Conservation (phyloP, 768 basidiomycete species). For the Pholiota molesta region DNA sequence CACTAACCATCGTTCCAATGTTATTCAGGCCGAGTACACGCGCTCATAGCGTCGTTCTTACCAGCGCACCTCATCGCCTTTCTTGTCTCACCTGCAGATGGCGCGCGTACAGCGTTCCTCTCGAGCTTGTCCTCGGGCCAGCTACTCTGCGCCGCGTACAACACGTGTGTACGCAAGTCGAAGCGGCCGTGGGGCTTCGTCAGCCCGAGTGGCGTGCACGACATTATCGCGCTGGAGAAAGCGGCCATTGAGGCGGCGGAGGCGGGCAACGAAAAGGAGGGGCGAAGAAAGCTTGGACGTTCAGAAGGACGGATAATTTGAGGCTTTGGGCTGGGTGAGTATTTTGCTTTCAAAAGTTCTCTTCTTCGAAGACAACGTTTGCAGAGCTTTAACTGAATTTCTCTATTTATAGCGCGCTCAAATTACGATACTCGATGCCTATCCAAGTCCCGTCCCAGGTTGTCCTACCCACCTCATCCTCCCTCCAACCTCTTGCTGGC, state of each 20-base stretch:
- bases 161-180: conserved; percentile 77
- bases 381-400: neutral
- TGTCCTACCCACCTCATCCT: conserved; percentile 22
- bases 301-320: conserved; percentile 84
- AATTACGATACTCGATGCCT: conserved; percentile 78
- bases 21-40: conserved; percentile 61
- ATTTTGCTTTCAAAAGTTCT: neutral
- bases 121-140: conserved; percentile 73
- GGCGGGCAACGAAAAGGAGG: conserved; percentile 38
- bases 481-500: conserved; percentile 18
- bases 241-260: conserved; percentile 48
- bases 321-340: conserved; percentile 84
- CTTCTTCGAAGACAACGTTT: neutral
- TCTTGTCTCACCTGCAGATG: conserved; percentile 32
- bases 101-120: conserved; percentile 46
- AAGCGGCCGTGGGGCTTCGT: conserved; percentile 90
- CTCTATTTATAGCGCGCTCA: conserved; percentile 61
- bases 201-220: conserved; percentile 75
- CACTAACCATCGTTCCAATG: conserved; percentile 1
- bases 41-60: conserved; percentile 61
- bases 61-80: conserved; percentile 54
- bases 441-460: conserved; percentile 55
- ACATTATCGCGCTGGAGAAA: conserved; percentile 69
- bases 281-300: conserved; percentile 75
- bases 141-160: conserved; percentile 80